Percentiles rank a stretch among this genome's conserved stretches.
These are phyloP conservation scores for Eucalyptus dawsonii DNA, from an alignment of 345 rosid genomes.

Conservation along the genomic window DNA sequence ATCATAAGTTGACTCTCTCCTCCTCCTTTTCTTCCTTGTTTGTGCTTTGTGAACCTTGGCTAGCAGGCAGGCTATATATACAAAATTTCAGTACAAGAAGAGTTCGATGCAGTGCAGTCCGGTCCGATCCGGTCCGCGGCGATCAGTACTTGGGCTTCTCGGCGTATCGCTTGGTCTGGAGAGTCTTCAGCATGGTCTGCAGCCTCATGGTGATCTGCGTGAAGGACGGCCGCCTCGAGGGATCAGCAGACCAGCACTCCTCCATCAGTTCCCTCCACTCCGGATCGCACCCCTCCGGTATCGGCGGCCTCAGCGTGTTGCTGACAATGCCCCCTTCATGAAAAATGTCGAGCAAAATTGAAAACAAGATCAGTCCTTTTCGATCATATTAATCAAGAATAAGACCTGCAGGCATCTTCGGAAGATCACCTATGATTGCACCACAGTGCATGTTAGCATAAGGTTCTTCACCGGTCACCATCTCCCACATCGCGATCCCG, in stretches of 20 bases:
- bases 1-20: background rate
- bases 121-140: background rate
- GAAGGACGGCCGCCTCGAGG: slow-evolving; percentile 61
- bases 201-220: slow-evolving; percentile 62
- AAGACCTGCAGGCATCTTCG: background rate
- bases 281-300: slow-evolving; percentile 57
- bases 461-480: slow-evolving; percentile 76
- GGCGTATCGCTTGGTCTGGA: slow-evolving; percentile 31
- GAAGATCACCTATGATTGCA: slow-evolving; percentile 65
- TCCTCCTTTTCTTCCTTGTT: background rate
- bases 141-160: background rate
- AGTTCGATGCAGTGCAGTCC: background rate
- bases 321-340: slow-evolving; percentile 79
- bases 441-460: slow-evolving; percentile 92
- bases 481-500: slow-evolving; percentile 87
- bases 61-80: background rate
- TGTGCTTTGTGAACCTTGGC: background rate
- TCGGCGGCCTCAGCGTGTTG: slow-evolving; percentile 62
- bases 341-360: background rate
- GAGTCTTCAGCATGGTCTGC: slow-evolving; percentile 34
- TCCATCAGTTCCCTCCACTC: slow-evolving; percentile 80
- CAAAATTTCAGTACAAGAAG: background rate
- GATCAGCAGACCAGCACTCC: slow-evolving; percentile 78
- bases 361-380: background rate
- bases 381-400: background rate